Evolutionary conservation across 106 monocot genomes (phyloP).

Genomic region (Chionographis japonica): DNA sequence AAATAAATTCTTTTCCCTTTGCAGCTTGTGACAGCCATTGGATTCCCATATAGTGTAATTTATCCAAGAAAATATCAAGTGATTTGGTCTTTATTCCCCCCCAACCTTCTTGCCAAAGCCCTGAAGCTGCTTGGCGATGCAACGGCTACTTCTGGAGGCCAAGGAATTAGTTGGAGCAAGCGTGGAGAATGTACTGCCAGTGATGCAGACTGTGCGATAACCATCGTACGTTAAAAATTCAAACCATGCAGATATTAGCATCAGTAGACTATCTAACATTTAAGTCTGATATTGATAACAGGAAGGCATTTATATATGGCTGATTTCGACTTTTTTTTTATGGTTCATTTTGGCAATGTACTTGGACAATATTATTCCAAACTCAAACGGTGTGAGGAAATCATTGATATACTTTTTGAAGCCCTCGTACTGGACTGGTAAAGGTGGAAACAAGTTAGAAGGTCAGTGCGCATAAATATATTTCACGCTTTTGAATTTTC

Average conservation of each 20-base stretch:
- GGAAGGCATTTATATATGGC: slow-evolving; percentile 78
- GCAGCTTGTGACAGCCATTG: slow-evolving; percentile 65
- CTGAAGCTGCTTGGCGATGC: slow-evolving; percentile 63
- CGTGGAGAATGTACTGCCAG: slow-evolving; percentile 45
- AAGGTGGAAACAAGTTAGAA: slow-evolving; percentile 68
- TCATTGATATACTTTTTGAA: slow-evolving; percentile 68
- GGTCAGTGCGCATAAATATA: slow-evolving; percentile 19
- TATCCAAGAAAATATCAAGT: slow-evolving; percentile 26
- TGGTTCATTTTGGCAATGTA: slow-evolving; percentile 90
- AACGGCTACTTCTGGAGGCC: slow-evolving; percentile 66
- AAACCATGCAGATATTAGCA: not conserved
- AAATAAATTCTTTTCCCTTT: slow-evolving; percentile 4
- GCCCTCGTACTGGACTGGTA: slow-evolving; percentile 83
- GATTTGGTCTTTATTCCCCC: slow-evolving; percentile 86
- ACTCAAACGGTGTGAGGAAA: slow-evolving; percentile 81
- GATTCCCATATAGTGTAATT: slow-evolving; percentile 33
- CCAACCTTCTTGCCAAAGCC: slow-evolving; percentile 76
- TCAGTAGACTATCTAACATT: not conserved
- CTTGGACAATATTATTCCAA: slow-evolving; percentile 80
- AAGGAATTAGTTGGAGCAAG: slow-evolving; percentile 63
- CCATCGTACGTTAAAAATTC: slow-evolving; percentile 53
- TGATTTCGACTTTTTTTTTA: slow-evolving; percentile 73
- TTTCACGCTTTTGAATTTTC: not conserved
- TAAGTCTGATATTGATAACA: slow-evolving; percentile 17
- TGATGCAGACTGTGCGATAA: slow-evolving; percentile 58